Percentiles rank a stretch among this genome's conserved stretches.
Evolutionary conservation across 805 yeast genomes (phyloP).

Genomic region (Ogataea pilisensis): DNA sequence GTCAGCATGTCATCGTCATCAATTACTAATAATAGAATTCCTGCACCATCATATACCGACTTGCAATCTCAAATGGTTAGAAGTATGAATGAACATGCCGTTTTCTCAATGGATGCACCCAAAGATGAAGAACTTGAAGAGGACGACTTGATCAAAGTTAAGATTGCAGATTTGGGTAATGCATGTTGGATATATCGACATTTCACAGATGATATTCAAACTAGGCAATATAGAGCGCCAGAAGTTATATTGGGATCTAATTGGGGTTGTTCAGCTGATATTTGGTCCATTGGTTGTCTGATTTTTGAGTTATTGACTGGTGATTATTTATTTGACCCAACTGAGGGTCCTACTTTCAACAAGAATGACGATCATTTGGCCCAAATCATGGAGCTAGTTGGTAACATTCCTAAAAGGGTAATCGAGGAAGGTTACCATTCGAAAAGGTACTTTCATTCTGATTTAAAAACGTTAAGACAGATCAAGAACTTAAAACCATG

Average conservation of each 20-base stretch:
- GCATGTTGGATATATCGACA: slow-evolving; percentile 81
- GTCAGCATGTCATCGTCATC: slow-evolving; percentile 5
- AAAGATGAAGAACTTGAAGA: slow-evolving; percentile 34
- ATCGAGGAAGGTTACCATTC: slow-evolving; percentile 61
- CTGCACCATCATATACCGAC: slow-evolving; percentile 21
- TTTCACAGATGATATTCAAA: slow-evolving; percentile 85
- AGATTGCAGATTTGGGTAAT: slow-evolving; percentile 91
- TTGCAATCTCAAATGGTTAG: slow-evolving; percentile 38
- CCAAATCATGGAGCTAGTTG: slow-evolving; percentile 71
- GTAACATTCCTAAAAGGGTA: slow-evolving; percentile 47
- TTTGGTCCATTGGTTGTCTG: slow-evolving; percentile 95
- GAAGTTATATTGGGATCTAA: slow-evolving; percentile 74
- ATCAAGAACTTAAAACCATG: slow-evolving; percentile 84
- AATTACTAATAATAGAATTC: background rate
- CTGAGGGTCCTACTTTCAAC: slow-evolving; percentile 65
- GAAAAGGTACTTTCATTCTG: slow-evolving; percentile 32
- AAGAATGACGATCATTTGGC: slow-evolving; percentile 97
- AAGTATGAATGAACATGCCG: slow-evolving; percentile 31
- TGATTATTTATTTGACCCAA: slow-evolving; percentile 91
- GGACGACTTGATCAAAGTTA: slow-evolving; percentile 62
- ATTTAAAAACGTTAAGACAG: slow-evolving; percentile 51
- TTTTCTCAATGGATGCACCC: slow-evolving; percentile 31
- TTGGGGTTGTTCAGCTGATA: slow-evolving; percentile 95
- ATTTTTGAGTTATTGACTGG: slow-evolving; percentile 90
- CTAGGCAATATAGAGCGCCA: slow-evolving; percentile 90